phyloP scores from a whole-genome alignment of 2,329 filamentous ascomycete species.

The Pseudogymnoascus sp. region DNA sequence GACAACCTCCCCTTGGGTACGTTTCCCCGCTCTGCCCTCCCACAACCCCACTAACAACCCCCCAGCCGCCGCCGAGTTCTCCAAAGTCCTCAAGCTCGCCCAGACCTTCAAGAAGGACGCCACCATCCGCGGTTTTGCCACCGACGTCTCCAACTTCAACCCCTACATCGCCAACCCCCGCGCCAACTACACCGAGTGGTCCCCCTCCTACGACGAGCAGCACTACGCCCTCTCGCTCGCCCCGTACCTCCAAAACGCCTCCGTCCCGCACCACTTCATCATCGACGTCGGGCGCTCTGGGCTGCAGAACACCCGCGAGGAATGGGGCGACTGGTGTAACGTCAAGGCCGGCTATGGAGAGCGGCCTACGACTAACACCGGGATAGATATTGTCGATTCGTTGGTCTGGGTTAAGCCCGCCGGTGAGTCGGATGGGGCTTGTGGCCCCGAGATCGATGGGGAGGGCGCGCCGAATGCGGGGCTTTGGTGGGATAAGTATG shows the following conservation, averaged over 20 bases:
- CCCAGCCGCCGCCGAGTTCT: slow-evolving; percentile 34
- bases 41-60: not conserved
- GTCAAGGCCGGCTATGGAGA: slow-evolving; percentile 36
- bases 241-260: slow-evolving; percentile 32
- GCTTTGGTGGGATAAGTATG: slow-evolving; percentile 37
- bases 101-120: slow-evolving; percentile 14
- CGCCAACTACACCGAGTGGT: slow-evolving; percentile 36
- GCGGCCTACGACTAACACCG: slow-evolving; percentile 28
- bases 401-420: slow-evolving; percentile 41
- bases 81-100: slow-evolving; percentile 33
- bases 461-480: slow-evolving; percentile 34
- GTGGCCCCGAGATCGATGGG: slow-evolving; percentile 25
- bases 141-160: slow-evolving; percentile 41
- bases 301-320: slow-evolving; percentile 30
- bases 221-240: slow-evolving; percentile 35
- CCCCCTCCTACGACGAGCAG: slow-evolving; percentile 35
- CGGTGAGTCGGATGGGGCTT: slow-evolving; percentile 38
- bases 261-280: slow-evolving; percentile 38
- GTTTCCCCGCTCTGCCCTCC: not conserved
- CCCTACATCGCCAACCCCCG: slow-evolving; percentile 33
- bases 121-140: slow-evolving; percentile 35
- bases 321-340: slow-evolving; percentile 41
- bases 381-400: slow-evolving; percentile 34
- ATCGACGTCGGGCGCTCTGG: slow-evolving; percentile 39
- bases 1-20: slow-evolving; percentile 33